Conservation (phyloP, 164 flowering plant genomes). For the Paratinospora sagittata region DNA sequence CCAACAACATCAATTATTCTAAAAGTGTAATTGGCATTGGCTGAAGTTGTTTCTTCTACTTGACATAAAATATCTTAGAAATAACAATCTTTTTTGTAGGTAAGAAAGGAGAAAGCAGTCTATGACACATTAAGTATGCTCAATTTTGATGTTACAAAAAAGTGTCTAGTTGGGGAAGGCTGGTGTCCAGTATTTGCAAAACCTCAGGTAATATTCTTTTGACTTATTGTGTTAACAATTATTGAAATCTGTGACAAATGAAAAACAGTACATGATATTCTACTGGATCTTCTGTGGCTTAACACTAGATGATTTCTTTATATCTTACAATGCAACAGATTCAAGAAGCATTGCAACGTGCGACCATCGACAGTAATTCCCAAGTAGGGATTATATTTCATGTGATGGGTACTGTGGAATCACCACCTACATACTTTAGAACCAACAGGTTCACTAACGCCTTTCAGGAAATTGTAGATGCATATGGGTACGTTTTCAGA, state of each 20-base stretch:
- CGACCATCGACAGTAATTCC: slow-evolving; percentile 89
- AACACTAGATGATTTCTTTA: neutral
- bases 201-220: slow-evolving; percentile 42
- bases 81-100: slow-evolving; percentile 41
- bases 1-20: neutral
- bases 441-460: slow-evolving; percentile 76
- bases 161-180: slow-evolving; percentile 97
- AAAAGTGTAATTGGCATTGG: neutral
- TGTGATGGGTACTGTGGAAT: slow-evolving; percentile 74
- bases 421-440: slow-evolving; percentile 94
- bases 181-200: slow-evolving; percentile 96
- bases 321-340: slow-evolving; percentile 45
- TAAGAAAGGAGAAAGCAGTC: slow-evolving; percentile 88
- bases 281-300: slow-evolving; percentile 3
- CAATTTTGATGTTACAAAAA: slow-evolving; percentile 95
- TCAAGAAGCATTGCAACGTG: slow-evolving; percentile 88
- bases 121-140: slow-evolving; percentile 94
- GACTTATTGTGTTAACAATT: neutral
- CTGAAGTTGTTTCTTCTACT: neutral
- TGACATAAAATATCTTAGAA: neutral
- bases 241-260: neutral
- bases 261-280: neutral
- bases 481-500: slow-evolving; percentile 69
- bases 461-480: slow-evolving; percentile 95
- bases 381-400: slow-evolving; percentile 95